phyloP scores from a whole-genome alignment of 2,329 filamentous ascomycete species.

The Bertia moriformis region DNA sequence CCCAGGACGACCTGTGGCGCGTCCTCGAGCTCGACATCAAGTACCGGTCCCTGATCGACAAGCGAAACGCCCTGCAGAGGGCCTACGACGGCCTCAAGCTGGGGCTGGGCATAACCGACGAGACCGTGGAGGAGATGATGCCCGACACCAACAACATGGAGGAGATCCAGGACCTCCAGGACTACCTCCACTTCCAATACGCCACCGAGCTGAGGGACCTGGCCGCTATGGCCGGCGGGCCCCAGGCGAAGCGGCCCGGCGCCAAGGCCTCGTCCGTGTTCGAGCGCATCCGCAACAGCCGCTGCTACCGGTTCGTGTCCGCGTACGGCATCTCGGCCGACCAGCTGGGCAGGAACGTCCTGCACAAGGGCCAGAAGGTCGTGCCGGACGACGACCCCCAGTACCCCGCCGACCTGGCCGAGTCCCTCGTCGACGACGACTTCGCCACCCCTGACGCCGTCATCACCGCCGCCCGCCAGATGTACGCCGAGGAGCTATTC shows the following conservation, averaged over 20 bases:
- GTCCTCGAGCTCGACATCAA: conserved; percentile 91
- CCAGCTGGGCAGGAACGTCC: conserved; percentile 72
- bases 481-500: conserved; percentile 83
- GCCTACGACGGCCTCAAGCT: conserved; percentile 61
- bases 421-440: conserved; percentile 57
- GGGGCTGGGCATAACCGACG: conserved; percentile 48
- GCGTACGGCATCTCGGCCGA: conserved; percentile 85
- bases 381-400: conserved; percentile 73
- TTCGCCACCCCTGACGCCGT: conserved; percentile 66
- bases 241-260: conserved; percentile 64
- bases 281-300: conserved; percentile 70
- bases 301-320: conserved; percentile 67
- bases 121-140: conserved; percentile 71
- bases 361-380: conserved; percentile 63
- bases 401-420: conserved; percentile 74
- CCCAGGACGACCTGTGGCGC: conserved; percentile 87
- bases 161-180: conserved; percentile 88
- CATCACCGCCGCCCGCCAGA: conserved; percentile 63
- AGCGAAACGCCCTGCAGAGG: conserved; percentile 71
- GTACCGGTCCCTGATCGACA: conserved; percentile 83
- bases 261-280: conserved; percentile 63
- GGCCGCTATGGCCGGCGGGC: conserved; percentile 43
- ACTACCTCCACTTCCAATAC: conserved; percentile 93
- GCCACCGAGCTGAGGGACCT: conserved; percentile 71
- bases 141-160: conserved; percentile 72